Conservation (phyloP, 129 eudicot genomes). For the Sambucus nigra region DNA sequence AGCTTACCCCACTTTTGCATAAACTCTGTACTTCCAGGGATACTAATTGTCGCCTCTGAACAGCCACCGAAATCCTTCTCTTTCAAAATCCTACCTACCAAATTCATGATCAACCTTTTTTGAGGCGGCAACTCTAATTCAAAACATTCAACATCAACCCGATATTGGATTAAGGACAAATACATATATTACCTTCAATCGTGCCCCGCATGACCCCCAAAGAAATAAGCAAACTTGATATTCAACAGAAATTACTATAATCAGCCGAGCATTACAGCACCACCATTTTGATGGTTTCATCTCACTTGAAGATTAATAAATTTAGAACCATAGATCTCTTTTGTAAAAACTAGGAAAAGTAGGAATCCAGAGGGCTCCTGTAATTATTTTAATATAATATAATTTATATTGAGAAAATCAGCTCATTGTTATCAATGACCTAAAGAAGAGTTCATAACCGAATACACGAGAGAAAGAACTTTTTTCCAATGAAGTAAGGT, state of each 20-base stretch:
- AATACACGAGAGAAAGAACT: too few species aligned
- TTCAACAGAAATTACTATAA: too few species aligned
- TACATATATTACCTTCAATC: not conserved
- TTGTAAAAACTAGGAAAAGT: not conserved
- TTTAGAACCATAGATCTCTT: slow-evolving; percentile 1
- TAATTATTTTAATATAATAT: not conserved
- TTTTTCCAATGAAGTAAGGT: not conserved
- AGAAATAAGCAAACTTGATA: not conserved
- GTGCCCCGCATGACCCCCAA: not conserved
- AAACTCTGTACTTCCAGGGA: too few species aligned
- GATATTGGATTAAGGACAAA: not conserved
- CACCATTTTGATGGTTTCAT: not conserved
- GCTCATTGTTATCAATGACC: not conserved
- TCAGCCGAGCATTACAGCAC: not conserved
- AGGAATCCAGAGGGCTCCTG: not conserved
- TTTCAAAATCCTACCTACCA: too few species aligned
- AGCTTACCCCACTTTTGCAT: too few species aligned
- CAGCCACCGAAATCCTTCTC: too few species aligned
- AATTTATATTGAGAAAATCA: not conserved
- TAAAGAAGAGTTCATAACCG: not conserved
- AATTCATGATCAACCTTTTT: too few species aligned
- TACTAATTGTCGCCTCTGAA: too few species aligned
- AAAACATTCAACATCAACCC: too few species aligned
- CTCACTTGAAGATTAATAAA: not conserved
- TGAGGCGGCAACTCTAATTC: too few species aligned